phyloP scores from a whole-genome alignment of 768 basidiomycete species.

The Melanogaster broomeanus region DNA sequence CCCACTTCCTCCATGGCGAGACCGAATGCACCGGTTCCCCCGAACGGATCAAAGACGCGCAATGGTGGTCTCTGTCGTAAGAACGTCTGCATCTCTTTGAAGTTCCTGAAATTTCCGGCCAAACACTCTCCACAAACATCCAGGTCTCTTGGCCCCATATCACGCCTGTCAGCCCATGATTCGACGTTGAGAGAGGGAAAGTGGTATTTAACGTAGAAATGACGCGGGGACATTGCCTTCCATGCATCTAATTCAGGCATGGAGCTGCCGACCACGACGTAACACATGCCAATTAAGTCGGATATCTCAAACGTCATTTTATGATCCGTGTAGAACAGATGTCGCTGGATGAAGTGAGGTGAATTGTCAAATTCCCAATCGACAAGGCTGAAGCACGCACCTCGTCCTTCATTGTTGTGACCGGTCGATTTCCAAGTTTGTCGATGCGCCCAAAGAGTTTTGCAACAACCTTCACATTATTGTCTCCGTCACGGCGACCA shows the following conservation, averaged over 20 bases:
- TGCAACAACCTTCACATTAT: constrained; percentile 31
- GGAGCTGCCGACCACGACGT: constrained; percentile 41
- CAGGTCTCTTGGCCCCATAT: constrained; percentile 37
- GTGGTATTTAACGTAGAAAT: constrained; percentile 57
- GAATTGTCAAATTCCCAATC: neutral
- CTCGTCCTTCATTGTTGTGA: constrained; percentile 52
- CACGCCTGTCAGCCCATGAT: constrained; percentile 39
- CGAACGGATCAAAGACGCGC: constrained; percentile 44
- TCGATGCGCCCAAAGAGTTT: constrained; percentile 53
- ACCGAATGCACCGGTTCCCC: constrained; percentile 60
- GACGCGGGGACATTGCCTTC: constrained; percentile 52
- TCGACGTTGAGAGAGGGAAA: constrained; percentile 44
- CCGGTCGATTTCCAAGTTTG: constrained; percentile 39
- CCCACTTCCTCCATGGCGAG: constrained; percentile 56
- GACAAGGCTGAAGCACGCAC: constrained; percentile 33
- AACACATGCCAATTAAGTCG: constrained; percentile 50
- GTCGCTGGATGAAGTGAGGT: constrained; percentile 42
- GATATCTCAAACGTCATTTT: constrained; percentile 30
- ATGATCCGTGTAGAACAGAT: constrained; percentile 62
- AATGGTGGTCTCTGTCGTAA: constrained; percentile 26
- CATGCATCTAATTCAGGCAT: constrained; percentile 42
- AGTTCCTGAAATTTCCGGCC: constrained; percentile 28
- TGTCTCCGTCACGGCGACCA: constrained; percentile 10
- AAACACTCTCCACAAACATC: constrained; percentile 50
- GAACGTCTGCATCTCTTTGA: constrained; percentile 36